Percentiles rank a stretch among this genome's conserved stretches.
These are phyloP conservation scores for Dioscorea alata DNA, from an alignment of 106 monocot genomes.

Conservation along the genomic window DNA sequence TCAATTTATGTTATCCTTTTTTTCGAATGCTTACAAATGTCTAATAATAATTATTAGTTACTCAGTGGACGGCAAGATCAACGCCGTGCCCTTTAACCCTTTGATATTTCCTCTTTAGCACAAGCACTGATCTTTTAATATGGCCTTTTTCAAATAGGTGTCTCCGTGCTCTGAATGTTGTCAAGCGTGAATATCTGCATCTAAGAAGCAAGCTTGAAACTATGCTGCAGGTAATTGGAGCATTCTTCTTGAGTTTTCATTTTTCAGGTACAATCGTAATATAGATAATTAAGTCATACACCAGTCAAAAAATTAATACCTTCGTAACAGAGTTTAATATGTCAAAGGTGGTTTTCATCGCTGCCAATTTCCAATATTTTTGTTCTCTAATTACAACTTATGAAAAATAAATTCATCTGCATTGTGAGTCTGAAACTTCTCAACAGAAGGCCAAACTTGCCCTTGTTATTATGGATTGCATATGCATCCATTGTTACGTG, in stretches of 20 bases:
- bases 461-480: not conserved
- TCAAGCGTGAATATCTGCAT: conserved; percentile 12
- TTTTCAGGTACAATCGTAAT: no score
- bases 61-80: not conserved
- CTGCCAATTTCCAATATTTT: not conserved
- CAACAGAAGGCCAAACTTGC: not conserved
- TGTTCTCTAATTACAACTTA: not conserved
- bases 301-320: not conserved
- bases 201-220: conserved; percentile 11
- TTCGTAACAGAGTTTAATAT: not conserved
- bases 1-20: no score
- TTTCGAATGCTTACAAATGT: no score
- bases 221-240: conserved; percentile 16
- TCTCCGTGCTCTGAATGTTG: conserved; percentile 1
- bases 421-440: no score
- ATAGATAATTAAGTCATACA: no score
- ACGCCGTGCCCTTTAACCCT: not conserved
- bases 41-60: no score
- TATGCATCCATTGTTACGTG: no score
- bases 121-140: not conserved
- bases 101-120: not conserved
- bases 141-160: conserved; percentile 3
- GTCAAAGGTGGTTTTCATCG: not conserved
- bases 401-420: not conserved
- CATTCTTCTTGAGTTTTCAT: no score